These are phyloP conservation scores for Oemleria cerasiformis DNA, from an alignment of 306 rosid genomes.

Conservation along the genomic window DNA sequence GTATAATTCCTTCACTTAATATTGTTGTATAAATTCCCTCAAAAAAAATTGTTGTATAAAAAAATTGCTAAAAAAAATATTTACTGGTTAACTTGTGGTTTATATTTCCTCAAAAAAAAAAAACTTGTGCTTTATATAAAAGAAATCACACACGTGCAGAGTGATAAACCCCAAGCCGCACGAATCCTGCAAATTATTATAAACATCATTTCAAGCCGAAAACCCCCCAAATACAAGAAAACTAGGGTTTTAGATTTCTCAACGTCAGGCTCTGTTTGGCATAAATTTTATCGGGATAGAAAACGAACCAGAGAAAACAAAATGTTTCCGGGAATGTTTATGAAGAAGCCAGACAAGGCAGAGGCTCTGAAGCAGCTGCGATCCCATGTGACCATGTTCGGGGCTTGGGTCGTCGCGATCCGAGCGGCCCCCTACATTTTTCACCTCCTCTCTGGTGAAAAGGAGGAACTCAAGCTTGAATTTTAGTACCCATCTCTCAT, in stretches of 20 bases:
- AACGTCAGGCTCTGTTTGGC: not conserved
- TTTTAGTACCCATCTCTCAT: slow-evolving; percentile 29
- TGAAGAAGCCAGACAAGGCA: slow-evolving; percentile 90
- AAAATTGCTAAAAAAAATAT: too few relatives aligned
- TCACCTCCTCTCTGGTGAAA: slow-evolving; percentile 62
- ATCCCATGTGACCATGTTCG: slow-evolving; percentile 75
- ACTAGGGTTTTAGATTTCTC: slow-evolving; percentile 4
- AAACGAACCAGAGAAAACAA: slow-evolving; percentile 8
- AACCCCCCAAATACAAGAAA: not conserved
- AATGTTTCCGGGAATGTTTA: slow-evolving; percentile 81
- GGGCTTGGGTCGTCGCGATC: slow-evolving; percentile 77
- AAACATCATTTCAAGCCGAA: not conserved
- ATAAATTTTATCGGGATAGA: not conserved
- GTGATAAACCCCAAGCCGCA: too few relatives aligned
- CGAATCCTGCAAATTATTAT: too few relatives aligned
- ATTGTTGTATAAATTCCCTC: too few relatives aligned
- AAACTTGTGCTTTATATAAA: too few relatives aligned
- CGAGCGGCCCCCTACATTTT: slow-evolving; percentile 80
- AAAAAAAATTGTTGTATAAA: too few relatives aligned
- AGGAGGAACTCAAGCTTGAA: slow-evolving; percentile 76
- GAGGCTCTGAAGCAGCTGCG: slow-evolving; percentile 80
- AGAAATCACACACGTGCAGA: too few relatives aligned
- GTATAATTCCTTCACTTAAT: too few relatives aligned
- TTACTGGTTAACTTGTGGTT: too few relatives aligned
- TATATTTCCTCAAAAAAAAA: too few relatives aligned